Conservation (phyloP, 805 yeast species). For the Cyberlindnera xishuangbannaensis region DNA sequence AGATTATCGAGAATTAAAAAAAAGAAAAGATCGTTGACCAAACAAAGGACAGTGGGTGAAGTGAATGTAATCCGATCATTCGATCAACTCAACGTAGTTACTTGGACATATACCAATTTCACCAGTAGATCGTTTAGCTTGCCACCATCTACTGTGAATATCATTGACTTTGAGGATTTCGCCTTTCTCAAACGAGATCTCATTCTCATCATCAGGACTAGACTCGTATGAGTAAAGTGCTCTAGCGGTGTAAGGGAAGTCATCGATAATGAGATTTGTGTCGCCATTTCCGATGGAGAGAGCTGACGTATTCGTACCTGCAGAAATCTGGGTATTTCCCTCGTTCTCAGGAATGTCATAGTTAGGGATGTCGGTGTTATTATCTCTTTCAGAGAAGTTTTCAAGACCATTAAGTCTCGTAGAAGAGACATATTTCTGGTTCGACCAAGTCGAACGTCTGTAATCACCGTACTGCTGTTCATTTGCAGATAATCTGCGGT, state of each 20-base stretch:
- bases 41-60: too few species aligned
- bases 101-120: slow-evolving; percentile 96
- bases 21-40: too few species aligned
- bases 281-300: slow-evolving; percentile 8
- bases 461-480: slow-evolving; percentile 8
- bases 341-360: slow-evolving; percentile 15
- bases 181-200: slow-evolving; percentile 83
- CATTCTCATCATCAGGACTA: slow-evolving; percentile 88
- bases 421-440: slow-evolving; percentile 37
- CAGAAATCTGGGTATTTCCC: slow-evolving; percentile 17
- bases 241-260: slow-evolving; percentile 76
- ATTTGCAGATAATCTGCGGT: slow-evolving; percentile 8
- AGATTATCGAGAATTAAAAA: too few species aligned
- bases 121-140: slow-evolving; percentile 83
- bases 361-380: slow-evolving; percentile 14
- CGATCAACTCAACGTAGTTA: slow-evolving; percentile 78
- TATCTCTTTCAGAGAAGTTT: slow-evolving; percentile 32
- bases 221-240: slow-evolving; percentile 87
- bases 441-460: slow-evolving; percentile 17
- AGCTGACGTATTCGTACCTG: slow-evolving; percentile 13
- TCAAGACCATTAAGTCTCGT: slow-evolving; percentile 58
- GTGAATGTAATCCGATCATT: slow-evolving; percentile 20
- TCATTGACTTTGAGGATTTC: slow-evolving; percentile 90
- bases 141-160: slow-evolving; percentile 98
- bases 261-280: slow-evolving; percentile 30